Base-by-base conservation (phyloP, 768 basidiomycete genomes). In the Termitomyces sp. region DNA sequence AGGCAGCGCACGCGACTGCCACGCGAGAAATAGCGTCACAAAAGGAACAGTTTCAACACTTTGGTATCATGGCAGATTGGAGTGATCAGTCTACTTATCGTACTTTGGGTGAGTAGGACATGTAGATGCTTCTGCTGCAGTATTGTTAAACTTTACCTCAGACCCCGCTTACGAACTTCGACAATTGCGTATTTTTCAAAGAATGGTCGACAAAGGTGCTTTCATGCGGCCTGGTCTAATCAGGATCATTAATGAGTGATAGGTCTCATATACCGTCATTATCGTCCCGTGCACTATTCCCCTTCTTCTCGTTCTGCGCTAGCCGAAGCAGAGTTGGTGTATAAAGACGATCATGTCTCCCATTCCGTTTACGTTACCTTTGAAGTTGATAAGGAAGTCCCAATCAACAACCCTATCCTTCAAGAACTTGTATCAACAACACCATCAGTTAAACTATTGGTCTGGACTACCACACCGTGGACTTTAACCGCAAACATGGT, bases 381-480 rank as follows among this genome's bases (percentile, higher is more conserved):
- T 68, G 76, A 81, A 6, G 68, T 95, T n/a, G 78, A 83, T 55
- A 56, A 57, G 13, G 59, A 65, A 18, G 64, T 62, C 27, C 46
- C 57, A 34, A 57, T 55, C 56, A 59, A 61, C 37, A 65, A 61
- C 37, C 53, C 58, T 34, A 46, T 68, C 41, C 64, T 79, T 46
- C 71, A 68, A 24, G 57, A 73, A 16, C 57, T 77, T 16, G 53
- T 80, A 7, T 61, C 66, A 2, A 67, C 62, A 18, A 64, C 49
- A 3, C 61, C 66, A 13, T 68, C 71, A 2, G 70, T 87, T 12
- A 77, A 79, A 29, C 64, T 97, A 10, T 74, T 94, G 18, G 89
- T 96, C 4, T 99, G 96, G 96, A 98, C 96, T 2, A 98, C 96
- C 4, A 98, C 96, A 0, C 92, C 96, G 1, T 99, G 96, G 96